phyloP scores from a whole-genome alignment of 805 yeast genomes.

The Metahyphopichia silvanorum region DNA sequence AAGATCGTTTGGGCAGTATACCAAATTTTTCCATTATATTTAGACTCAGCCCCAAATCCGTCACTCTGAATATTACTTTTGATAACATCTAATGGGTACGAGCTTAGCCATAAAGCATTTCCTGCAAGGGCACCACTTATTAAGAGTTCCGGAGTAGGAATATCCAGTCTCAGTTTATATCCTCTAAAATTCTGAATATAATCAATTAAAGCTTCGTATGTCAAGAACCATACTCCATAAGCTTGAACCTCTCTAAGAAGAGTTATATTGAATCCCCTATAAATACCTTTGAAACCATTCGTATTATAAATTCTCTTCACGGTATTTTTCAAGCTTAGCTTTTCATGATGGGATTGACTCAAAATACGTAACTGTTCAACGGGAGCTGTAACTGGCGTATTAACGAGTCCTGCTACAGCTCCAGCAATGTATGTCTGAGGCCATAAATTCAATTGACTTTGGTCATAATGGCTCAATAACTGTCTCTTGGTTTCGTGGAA shows the following conservation, averaged over 20 bases:
- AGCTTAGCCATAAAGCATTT: slow-evolving; percentile 59
- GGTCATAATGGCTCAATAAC: slow-evolving; percentile 28
- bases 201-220: slow-evolving; percentile 57
- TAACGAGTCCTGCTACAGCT: slow-evolving; percentile 64
- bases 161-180: slow-evolving; percentile 41
- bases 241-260: slow-evolving; percentile 63
- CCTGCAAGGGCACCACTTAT: slow-evolving; percentile 64
- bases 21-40: slow-evolving; percentile 38
- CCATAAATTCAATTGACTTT: slow-evolving; percentile 41
- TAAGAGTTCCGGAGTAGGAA: slow-evolving; percentile 55
- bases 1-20: slow-evolving; percentile 39
- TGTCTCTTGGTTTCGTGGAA: slow-evolving; percentile 68
- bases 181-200: slow-evolving; percentile 28
- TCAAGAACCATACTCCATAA: slow-evolving; percentile 70
- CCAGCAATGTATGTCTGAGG: slow-evolving; percentile 62
- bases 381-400: slow-evolving; percentile 59
- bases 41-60: slow-evolving; percentile 40
- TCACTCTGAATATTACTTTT: slow-evolving; percentile 55
- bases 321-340: slow-evolving; percentile 25
- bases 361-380: slow-evolving; percentile 66
- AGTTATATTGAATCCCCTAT: slow-evolving; percentile 55
- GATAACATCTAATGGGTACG: slow-evolving; percentile 53
- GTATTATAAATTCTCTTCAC: slow-evolving; percentile 38
- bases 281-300: slow-evolving; percentile 51
- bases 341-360: slow-evolving; percentile 47